Conservation (phyloP, 2,329 filamentous ascomycete species). For the Verticillium isaacii region DNA sequence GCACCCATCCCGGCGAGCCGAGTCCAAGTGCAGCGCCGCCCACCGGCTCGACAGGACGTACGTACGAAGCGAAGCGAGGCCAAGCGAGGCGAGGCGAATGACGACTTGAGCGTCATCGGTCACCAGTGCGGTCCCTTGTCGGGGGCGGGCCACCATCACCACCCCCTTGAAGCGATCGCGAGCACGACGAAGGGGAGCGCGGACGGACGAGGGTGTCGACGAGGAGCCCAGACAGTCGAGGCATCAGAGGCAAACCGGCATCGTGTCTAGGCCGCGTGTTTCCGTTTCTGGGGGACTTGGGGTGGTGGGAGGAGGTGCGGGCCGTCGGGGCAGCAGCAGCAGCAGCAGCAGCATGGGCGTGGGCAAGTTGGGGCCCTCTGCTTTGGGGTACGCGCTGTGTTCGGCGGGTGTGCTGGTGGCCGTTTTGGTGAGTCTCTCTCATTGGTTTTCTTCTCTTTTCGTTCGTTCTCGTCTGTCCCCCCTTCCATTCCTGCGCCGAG, state of each 20-base stretch:
- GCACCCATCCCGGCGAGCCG: background rate
- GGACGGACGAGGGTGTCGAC: background rate
- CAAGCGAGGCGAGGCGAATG: background rate
- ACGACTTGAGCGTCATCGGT: background rate
- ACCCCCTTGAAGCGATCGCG: background rate
- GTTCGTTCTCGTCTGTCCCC: background rate
- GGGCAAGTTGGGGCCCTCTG: background rate
- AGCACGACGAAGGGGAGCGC: background rate
- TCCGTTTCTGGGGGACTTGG: background rate
- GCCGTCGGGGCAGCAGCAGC: background rate
- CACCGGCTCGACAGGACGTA: background rate
- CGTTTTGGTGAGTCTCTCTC: background rate
- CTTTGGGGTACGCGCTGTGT: background rate
- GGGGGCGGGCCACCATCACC: background rate
- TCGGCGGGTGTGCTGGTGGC: background rate
- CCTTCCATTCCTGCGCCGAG: background rate
- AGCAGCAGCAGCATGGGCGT: background rate
- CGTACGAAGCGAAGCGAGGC: background rate
- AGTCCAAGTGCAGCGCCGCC: background rate
- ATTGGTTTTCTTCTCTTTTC: background rate
- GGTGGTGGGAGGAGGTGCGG: background rate
- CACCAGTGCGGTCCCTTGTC: background rate
- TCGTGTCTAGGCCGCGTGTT: background rate
- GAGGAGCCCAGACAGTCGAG: background rate
- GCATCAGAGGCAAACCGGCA: background rate